These are phyloP conservation scores for Kalmusia sp. DNA, from an alignment of 2,329 filamentous ascomycete genomes.

Conservation along the genomic window DNA sequence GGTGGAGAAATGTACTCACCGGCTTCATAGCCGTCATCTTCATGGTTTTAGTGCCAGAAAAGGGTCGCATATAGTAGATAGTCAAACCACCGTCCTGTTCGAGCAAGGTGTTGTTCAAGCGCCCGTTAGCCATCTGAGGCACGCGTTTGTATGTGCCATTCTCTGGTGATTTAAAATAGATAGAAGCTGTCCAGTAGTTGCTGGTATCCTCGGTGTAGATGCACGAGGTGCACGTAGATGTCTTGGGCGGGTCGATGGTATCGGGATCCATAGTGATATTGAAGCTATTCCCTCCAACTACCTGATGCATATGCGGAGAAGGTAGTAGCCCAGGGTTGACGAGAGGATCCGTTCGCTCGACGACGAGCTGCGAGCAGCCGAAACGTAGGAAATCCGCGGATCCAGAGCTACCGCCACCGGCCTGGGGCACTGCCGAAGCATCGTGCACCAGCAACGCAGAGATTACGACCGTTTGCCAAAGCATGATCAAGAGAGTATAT, in stretches of 20 bases:
- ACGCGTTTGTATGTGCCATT: slow-evolving; percentile 41
- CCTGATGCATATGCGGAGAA: slow-evolving; percentile 22
- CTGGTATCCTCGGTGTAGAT: slow-evolving; percentile 41
- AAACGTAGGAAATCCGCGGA: slow-evolving; percentile 20
- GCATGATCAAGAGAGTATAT: background rate
- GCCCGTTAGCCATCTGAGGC: slow-evolving; percentile 45
- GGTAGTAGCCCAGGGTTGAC: slow-evolving; percentile 21
- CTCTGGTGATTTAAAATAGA: slow-evolving; percentile 40
- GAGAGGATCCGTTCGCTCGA: slow-evolving; percentile 24
- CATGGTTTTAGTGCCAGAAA: slow-evolving; percentile 24
- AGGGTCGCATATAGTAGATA: slow-evolving; percentile 46
- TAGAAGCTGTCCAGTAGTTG: slow-evolving; percentile 44
- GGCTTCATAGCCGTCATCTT: slow-evolving; percentile 35
- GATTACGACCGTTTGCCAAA: slow-evolving; percentile 7
- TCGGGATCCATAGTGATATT: slow-evolving; percentile 27
- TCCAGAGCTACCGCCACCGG: slow-evolving; percentile 2
- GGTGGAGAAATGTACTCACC: background rate
- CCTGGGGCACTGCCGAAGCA: slow-evolving; percentile 5
- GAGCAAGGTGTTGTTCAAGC: slow-evolving; percentile 32
- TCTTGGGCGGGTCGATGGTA: slow-evolving; percentile 21
- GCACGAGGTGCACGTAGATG: slow-evolving; percentile 28
- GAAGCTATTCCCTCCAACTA: slow-evolving; percentile 23
- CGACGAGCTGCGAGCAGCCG: slow-evolving; percentile 26
- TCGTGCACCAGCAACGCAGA: slow-evolving; percentile 5
- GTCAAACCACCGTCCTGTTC: slow-evolving; percentile 45